Percentiles rank a stretch among this genome's conserved stretches.
These are phyloP conservation scores for Pterulicium gracile DNA, from an alignment of 1,284 basidiomycete species.

Conservation along the genomic window DNA sequence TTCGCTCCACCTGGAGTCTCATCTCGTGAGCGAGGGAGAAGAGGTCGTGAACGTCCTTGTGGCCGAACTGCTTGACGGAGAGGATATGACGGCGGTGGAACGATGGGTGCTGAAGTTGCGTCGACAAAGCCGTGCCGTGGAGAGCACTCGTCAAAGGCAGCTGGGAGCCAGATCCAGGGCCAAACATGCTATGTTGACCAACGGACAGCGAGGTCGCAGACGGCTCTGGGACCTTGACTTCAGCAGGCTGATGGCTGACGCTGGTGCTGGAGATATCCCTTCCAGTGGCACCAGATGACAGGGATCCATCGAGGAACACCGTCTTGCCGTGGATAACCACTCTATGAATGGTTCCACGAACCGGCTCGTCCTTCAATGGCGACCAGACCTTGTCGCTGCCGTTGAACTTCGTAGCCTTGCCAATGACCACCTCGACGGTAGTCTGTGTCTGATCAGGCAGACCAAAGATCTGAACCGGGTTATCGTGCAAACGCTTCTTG, in stretches of 20 bases:
- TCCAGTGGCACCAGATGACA: conserved; percentile 55
- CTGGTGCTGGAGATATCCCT: conserved; percentile 73
- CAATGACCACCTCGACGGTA: conserved; percentile 88
- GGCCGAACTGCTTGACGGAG: conserved; percentile 88
- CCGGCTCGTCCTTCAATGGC: conserved; percentile 59
- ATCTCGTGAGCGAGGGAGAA: conserved; percentile 96
- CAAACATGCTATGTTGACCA: background rate
- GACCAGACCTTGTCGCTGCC: conserved; percentile 62
- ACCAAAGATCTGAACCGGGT: conserved; percentile 88
- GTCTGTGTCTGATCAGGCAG: conserved; percentile 82
- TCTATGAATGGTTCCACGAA: conserved; percentile 79
- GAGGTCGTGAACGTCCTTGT: conserved; percentile 87
- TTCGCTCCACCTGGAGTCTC: conserved; percentile 90
- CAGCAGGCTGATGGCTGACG: conserved; percentile 35
- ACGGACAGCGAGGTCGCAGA: background rate
- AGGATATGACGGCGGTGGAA: conserved; percentile 88
- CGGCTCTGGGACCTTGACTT: background rate
- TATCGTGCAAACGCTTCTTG: conserved; percentile 74
- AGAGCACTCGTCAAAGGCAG: conserved; percentile 16
- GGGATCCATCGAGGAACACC: conserved; percentile 82
- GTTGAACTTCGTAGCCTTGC: conserved; percentile 59
- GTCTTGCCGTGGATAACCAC: conserved; percentile 92
- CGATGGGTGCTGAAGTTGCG: conserved; percentile 50
- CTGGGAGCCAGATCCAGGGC: too few relatives aligned
- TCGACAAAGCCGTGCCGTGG: conserved; percentile 9